phyloP scores from a whole-genome alignment of 805 yeast genomes.

The Kuraishia piskuri region DNA sequence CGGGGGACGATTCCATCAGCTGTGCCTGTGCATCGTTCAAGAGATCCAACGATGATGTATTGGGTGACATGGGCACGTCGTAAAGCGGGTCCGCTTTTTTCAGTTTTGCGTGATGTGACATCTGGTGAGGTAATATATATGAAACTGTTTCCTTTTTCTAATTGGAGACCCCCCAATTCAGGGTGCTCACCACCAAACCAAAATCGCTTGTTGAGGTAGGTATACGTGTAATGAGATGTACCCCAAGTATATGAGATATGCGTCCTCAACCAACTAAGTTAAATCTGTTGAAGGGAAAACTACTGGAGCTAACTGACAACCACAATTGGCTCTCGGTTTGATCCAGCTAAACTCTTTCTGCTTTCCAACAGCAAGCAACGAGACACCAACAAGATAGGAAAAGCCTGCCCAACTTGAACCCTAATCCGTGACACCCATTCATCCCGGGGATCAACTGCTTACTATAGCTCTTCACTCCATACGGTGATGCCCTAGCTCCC shows the following conservation, averaged over 20 bases:
- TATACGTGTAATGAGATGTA: too few relatives aligned
- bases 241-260: too few relatives aligned
- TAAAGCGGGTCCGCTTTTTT: neutral
- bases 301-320: too few relatives aligned
- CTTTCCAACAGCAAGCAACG: too few relatives aligned
- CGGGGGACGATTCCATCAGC: neutral
- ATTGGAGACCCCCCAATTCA: too few relatives aligned
- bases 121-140: neutral
- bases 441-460: neutral
- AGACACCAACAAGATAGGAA: too few relatives aligned
- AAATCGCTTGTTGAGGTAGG: too few relatives aligned
- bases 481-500: neutral
- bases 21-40: neutral
- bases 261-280: too few relatives aligned
- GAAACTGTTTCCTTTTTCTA: neutral
- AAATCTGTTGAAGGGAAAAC: too few relatives aligned
- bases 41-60: neutral
- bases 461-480: neutral
- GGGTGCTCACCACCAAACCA: too few relatives aligned
- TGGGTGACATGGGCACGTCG: neutral
- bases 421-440: neutral
- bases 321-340: too few relatives aligned
- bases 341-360: too few relatives aligned
- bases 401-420: neutral
- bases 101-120: neutral